These are phyloP conservation scores for Parmelia sp. DNA, from an alignment of 495 filamentous ascomycete species.

Conservation along the genomic window DNA sequence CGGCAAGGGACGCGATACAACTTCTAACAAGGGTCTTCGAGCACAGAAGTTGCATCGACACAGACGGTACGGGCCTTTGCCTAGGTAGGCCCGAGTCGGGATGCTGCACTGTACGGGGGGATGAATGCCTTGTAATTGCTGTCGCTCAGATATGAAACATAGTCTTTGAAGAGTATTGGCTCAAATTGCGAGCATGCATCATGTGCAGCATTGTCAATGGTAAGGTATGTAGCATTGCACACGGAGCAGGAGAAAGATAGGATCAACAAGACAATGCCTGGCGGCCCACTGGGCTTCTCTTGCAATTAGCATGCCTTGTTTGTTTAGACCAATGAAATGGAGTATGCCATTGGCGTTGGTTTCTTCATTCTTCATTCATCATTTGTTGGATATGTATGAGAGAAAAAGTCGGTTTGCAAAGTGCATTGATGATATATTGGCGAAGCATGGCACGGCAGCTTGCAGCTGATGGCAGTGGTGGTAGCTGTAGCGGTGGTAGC, in stretches of 20 bases:
- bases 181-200: not conserved
- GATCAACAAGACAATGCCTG: not conserved
- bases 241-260: not conserved
- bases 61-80: not conserved
- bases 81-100: not conserved
- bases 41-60: not conserved
- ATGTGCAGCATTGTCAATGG: not conserved
- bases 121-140: not conserved
- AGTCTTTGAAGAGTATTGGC: not conserved
- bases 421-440: too few relatives aligned
- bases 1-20: slow-evolving; percentile 45
- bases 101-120: not conserved
- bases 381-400: too few relatives aligned
- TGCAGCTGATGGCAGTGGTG: too few relatives aligned
- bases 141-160: not conserved
- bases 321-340: too few relatives aligned
- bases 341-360: too few relatives aligned
- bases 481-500: too few relatives aligned
- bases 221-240: not conserved
- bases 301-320: not conserved
- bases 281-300: not conserved
- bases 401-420: too few relatives aligned
- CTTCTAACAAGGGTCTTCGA: slow-evolving; percentile 25
- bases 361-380: too few relatives aligned
- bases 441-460: too few relatives aligned